These are phyloP conservation scores for Protomyces lactucae-debilis DNA, from an alignment of 1,139 yeast genomes.

Conservation along the genomic window DNA sequence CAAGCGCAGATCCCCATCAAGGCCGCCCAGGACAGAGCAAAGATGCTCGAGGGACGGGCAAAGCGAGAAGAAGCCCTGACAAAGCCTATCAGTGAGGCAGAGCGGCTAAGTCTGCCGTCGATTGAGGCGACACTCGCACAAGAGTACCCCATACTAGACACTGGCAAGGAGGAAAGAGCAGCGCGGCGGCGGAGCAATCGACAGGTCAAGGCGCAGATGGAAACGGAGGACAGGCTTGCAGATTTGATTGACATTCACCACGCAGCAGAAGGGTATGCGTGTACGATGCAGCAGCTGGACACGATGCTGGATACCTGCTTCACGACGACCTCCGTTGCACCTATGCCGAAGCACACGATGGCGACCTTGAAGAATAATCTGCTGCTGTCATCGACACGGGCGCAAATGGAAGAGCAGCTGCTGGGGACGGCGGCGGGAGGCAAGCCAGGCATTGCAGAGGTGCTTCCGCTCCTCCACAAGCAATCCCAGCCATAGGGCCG, in stretches of 20 bases:
- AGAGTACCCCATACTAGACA: constrained; percentile 23
- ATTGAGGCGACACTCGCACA: constrained; percentile 15
- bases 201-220: neutral
- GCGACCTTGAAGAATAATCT: neutral
- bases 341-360: constrained; percentile 17
- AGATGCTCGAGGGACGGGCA: neutral
- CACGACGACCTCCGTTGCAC: neutral
- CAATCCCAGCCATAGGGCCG: neutral
- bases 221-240: constrained; percentile 2
- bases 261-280: constrained; percentile 8
- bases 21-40: neutral
- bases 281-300: constrained; percentile 16
- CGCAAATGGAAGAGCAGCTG: constrained; percentile 17
- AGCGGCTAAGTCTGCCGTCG: constrained; percentile 17
- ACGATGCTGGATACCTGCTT: constrained; percentile 10
- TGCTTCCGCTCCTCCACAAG: neutral
- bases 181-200: neutral
- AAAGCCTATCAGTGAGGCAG: constrained; percentile 2
- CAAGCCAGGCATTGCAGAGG: constrained; percentile 18
- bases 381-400: neutral
- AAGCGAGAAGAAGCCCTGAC: constrained; percentile 8
- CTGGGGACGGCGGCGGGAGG: constrained; percentile 28
- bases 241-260: constrained; percentile 19
- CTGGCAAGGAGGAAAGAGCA: constrained; percentile 1
- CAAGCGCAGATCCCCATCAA: constrained; percentile 5